Conservation (phyloP, 2,329 filamentous ascomycete genomes). For the Pseudofabraea citricarpa region DNA sequence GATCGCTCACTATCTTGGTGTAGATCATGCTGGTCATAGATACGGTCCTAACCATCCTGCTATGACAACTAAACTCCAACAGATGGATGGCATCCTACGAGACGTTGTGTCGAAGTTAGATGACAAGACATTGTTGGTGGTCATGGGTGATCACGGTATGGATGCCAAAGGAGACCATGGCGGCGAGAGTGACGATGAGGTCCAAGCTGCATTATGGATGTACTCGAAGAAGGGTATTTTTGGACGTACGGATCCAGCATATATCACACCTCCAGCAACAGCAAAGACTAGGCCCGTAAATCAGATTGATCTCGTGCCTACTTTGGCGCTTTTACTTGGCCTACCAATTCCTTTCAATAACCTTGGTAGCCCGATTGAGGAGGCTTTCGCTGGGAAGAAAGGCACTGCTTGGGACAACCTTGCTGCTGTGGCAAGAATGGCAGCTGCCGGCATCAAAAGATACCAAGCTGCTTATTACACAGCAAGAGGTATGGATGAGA, state of each 20-base stretch:
- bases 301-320: slow-evolving; percentile 95
- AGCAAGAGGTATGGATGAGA: slow-evolving; percentile 64
- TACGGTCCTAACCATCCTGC: slow-evolving; percentile 91
- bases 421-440: slow-evolving; percentile 68
- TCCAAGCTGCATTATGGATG: slow-evolving; percentile 96
- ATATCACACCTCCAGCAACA: slow-evolving; percentile 53
- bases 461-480: slow-evolving; percentile 82
- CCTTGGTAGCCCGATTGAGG: slow-evolving; percentile 85
- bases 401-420: slow-evolving; percentile 73
- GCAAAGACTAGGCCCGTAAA: slow-evolving; percentile 72
- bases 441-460: slow-evolving; percentile 79
- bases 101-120: slow-evolving; percentile 69
- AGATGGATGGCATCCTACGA: slow-evolving; percentile 82
- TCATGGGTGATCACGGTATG: slow-evolving; percentile 99
- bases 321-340: slow-evolving; percentile 79
- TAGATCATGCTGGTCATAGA: slow-evolving; percentile 94
- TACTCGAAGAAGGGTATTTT: slow-evolving; percentile 87
- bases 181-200: slow-evolving; percentile 95
- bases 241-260: slow-evolving; percentile 64
- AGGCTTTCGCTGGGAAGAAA: slow-evolving; percentile 73
- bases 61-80: slow-evolving; percentile 83
- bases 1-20: slow-evolving; percentile 88
- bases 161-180: slow-evolving; percentile 95
- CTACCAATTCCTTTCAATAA: slow-evolving; percentile 96
- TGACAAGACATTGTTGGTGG: slow-evolving; percentile 80